These are phyloP conservation scores for Xerocomellus chrysenteron DNA, from an alignment of 768 basidiomycete species.

Conservation along the genomic window DNA sequence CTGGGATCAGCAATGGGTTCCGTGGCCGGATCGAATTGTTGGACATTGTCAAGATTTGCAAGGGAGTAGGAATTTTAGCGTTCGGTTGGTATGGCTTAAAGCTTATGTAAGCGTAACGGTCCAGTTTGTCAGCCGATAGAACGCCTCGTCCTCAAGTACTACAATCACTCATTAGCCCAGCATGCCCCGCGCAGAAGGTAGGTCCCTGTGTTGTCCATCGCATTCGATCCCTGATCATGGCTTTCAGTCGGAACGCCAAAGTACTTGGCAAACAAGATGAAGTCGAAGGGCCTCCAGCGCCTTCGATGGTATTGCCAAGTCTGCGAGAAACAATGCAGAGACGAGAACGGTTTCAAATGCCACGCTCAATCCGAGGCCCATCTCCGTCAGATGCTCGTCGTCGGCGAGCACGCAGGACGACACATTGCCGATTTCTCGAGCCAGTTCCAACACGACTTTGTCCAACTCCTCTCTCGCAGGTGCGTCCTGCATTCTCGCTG, in stretches of 20 bases:
- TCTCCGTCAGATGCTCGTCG: conserved; percentile 94
- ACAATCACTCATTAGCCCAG: conserved; percentile 18
- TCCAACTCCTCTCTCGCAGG: conserved; percentile 85
- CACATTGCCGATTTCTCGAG: conserved; percentile 90
- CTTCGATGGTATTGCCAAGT: conserved; percentile 99
- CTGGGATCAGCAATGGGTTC: neutral
- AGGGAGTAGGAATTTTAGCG: too few relatives aligned
- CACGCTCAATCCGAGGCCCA: conserved; percentile 87
- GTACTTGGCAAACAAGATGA: conserved; percentile 93
- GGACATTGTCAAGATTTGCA: neutral
- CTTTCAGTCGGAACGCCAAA: conserved; percentile 79
- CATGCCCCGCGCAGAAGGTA: conserved; percentile 88
- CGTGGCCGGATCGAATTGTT: neutral
- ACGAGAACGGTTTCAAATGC: conserved; percentile 99
- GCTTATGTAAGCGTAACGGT: too few relatives aligned
- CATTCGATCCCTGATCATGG: neutral
- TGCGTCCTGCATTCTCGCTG: conserved; percentile 32
- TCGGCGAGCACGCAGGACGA: conserved; percentile 89
- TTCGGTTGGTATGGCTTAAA: too few relatives aligned
- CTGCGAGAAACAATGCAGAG: conserved; percentile 97
- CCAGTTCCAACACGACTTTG: conserved; percentile 90
- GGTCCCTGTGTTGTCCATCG: neutral
- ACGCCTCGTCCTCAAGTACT: neutral
- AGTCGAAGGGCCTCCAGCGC: conserved; percentile 93
- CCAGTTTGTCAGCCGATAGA: conserved; percentile 1